A percentile compares a stretch with the other conserved stretches of the same genome.
phyloP scores from a whole-genome alignment of 306 rosid species.

The Castanea sativa region DNA sequence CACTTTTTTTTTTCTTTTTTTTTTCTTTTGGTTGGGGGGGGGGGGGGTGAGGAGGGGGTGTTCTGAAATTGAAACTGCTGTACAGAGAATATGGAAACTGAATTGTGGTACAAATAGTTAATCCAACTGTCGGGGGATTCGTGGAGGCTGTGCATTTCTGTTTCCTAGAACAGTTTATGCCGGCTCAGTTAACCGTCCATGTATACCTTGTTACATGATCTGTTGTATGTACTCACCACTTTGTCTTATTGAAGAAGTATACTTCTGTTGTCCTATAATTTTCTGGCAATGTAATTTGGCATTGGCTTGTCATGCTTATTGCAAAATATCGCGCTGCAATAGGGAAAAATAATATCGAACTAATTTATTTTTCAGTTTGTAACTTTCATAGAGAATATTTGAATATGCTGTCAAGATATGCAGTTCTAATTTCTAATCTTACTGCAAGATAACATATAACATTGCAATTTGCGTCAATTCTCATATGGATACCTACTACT shows the following conservation, averaged over 20 bases:
- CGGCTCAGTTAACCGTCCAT: constrained; percentile 36
- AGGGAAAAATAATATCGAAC: no score
- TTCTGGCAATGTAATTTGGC: constrained; percentile 1
- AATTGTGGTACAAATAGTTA: constrained; percentile 29
- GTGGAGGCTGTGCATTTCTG: constrained; percentile 23
- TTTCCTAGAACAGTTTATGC: constrained; percentile 22
- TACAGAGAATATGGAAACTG: constrained; percentile 46
- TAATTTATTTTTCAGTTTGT: no score
- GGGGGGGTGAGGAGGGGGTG: background rate
- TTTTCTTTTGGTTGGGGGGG: background rate
- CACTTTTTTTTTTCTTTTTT: constrained; percentile 20
- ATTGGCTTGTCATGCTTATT: background rate
- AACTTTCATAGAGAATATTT: no score
- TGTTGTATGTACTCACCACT: constrained; percentile 33
- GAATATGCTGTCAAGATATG: no score
- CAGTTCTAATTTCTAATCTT: no score
- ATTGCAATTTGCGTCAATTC: no score
- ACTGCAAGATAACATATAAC: no score
- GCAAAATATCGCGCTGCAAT: no score
- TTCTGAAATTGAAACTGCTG: constrained; percentile 41
- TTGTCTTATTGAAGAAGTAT: constrained; percentile 29
- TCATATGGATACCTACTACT: no score
- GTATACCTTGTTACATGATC: constrained; percentile 24
- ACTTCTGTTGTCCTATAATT: constrained; percentile 19
- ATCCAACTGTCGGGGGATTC: constrained; percentile 27